phyloP scores from a whole-genome alignment of 2,329 filamentous ascomycete species.

The Neofusicoccum cordaticola region DNA sequence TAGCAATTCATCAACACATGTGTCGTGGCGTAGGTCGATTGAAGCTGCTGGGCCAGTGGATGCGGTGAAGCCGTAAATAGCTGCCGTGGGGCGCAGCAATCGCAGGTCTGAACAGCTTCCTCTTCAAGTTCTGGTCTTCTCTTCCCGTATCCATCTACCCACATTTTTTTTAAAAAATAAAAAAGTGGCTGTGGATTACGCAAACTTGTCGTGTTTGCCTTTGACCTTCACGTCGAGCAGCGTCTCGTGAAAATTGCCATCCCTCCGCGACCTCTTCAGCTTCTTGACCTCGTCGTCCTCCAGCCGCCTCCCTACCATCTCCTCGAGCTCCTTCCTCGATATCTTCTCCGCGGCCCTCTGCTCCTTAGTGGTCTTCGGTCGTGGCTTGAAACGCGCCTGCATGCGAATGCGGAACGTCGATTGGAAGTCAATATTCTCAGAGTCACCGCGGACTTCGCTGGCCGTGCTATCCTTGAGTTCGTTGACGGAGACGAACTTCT shows the following conservation, averaged over 20 bases:
- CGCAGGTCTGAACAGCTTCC: neutral
- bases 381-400: constrained; percentile 92
- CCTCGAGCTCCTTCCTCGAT: constrained; percentile 79
- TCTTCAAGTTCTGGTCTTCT: neutral
- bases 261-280: constrained; percentile 76
- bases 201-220: constrained; percentile 86
- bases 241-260: constrained; percentile 87
- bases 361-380: constrained; percentile 73
- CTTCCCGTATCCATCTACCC: neutral
- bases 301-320: constrained; percentile 69
- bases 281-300: constrained; percentile 82
- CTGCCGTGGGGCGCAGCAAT: neutral
- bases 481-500: constrained; percentile 65
- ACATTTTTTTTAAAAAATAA: neutral
- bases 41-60: neutral
- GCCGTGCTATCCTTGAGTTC: constrained; percentile 30
- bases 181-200: constrained; percentile 25
- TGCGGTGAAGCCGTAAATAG: neutral
- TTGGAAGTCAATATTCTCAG: constrained; percentile 62
- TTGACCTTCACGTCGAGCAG: constrained; percentile 86
- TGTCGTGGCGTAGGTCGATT: neutral
- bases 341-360: constrained; percentile 83
- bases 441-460: constrained; percentile 71
- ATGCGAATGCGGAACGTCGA: constrained; percentile 81
- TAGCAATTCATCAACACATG: neutral